Evolutionary conservation across 495 filamentous ascomycete species (phyloP), one percentile per base, ranked within the genome.

Genomic region (Extremus antarcticus): DNA sequence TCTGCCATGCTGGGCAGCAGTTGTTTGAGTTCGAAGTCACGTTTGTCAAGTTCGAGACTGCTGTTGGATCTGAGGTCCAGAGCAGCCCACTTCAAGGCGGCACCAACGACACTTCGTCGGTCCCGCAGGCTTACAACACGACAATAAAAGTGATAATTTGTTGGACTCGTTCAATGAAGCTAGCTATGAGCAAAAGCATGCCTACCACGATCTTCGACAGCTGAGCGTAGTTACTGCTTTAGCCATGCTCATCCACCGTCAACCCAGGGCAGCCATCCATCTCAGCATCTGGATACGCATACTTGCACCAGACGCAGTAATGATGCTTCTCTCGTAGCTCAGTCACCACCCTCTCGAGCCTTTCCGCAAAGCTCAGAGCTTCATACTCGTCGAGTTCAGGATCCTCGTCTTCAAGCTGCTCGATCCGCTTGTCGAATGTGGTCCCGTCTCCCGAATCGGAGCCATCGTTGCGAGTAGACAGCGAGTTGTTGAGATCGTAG

Each of bases 281-380:
- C 0, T 59, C 66, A 47, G 84, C 82, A 51, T 77, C 74, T 0
- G 71, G 67, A 63, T 96, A 97, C 43, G 73, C 70, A 67, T 76
- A 85, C 66, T 95, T 95, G 67, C 92, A 99, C 89, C 90, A 99
- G 67, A 95, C 95, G 73, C 92, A 99, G 66, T 99, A 99, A 40
- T 75, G 68, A 62, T 86, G 76, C 60, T 75, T 78, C 25, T 82
- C 72, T 21, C 91, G 77, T 39, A 99, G 64, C 66, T 85, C 81
- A 21, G 68, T 60, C 11, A 92, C 78, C 10, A 95, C 64, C 52
- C 69, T 79, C 13, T 71, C 64, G 50, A 96, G 65, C 57, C 76
- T 77, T 60, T 94, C 84, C 1, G 70, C 72, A 1, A 76, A 73
- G 2, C 79, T 75, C 3, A 90, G 68, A 3, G 75, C 76, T 60